phyloP scores from a whole-genome alignment of 805 yeast species.

The Pichia occidentalis region DNA sequence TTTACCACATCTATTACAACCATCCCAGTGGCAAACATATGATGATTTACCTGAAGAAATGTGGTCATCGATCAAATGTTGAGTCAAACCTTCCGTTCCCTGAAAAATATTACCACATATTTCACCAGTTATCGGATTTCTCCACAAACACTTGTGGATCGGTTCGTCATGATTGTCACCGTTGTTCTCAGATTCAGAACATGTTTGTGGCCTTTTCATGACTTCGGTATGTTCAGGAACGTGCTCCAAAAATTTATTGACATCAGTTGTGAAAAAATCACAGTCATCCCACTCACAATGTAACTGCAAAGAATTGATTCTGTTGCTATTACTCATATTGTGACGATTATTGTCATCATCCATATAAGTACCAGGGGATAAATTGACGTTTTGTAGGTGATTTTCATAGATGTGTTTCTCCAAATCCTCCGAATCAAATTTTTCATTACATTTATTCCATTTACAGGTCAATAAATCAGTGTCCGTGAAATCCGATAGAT shows the following conservation, averaged over 20 bases:
- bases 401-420: slow-evolving; percentile 48
- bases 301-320: no score
- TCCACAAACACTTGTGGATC: slow-evolving; percentile 36
- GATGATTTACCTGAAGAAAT: slow-evolving; percentile 64
- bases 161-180: slow-evolving; percentile 4
- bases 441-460: slow-evolving; percentile 60
- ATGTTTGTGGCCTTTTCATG: neutral
- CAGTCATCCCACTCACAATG: slow-evolving; percentile 79
- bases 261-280: slow-evolving; percentile 45
- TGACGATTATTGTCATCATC: slow-evolving; percentile 14
- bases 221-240: slow-evolving; percentile 32
- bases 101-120: slow-evolving; percentile 46
- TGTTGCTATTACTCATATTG: slow-evolving; percentile 76
- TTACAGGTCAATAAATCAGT: slow-evolving; percentile 39
- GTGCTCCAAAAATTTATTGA: slow-evolving; percentile 54
- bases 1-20: slow-evolving; percentile 58
- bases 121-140: slow-evolving; percentile 14
- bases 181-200: slow-evolving; percentile 12
- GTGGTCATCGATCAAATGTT: slow-evolving; percentile 64
- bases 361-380: slow-evolving; percentile 1
- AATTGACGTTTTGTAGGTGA: slow-evolving; percentile 32
- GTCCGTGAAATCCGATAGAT: no score
- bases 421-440: slow-evolving; percentile 31
- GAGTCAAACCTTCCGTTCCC: slow-evolving; percentile 55
- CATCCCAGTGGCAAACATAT: slow-evolving; percentile 73